Base-by-base conservation (phyloP, 768 basidiomycete species). In the Termitomyces sp. region DNA sequence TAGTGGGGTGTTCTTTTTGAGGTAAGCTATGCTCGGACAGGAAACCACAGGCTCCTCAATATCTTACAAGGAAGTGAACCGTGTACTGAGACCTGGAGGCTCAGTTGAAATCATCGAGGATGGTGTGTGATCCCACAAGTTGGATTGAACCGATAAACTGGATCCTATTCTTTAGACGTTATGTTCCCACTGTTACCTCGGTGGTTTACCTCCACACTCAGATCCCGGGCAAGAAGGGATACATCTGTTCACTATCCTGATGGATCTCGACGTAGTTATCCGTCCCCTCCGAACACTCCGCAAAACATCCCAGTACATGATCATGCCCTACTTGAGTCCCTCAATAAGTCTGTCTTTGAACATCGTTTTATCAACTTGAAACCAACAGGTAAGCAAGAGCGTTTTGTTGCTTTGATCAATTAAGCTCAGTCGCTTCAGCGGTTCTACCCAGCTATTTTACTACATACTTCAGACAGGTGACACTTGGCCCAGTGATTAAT, bases 181-280 rank as follows among this genome's bases (percentile, higher is more conserved):
- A 71, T 89, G 46, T 92, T 92, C 65, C 90, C 90, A n/a, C 72
- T 72, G 4, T 77, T 92, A 37, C 88, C 90, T 22, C 80, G 79
- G 37, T 91, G 88, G 88, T 92, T 90, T 64, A 90, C 90, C 1
- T 75, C 79, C 39, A 86, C 87, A 9, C 77, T 90, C 53, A 82
- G 86, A 29, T 74, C 75, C 29, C 81, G 76, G 63, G 73, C 79
- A 22, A 68, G 75, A 59, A 74, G 78, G 50, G 67, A 76, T 55
- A 69, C 80, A 42, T 79, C 84, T 41, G 72, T 80, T 43, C 77
- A 82, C 61, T 73, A 78, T 63, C 78, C 84, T 32, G 77, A 82
- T 51, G 78, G 76, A 34, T 68, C 75, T 37, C 73, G 73, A 53
- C 73, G 70, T 41, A 68, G 63, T 14, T 67, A 73, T 56, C 68